A percentile compares a stretch with the other conserved stretches of the same genome.
Conservation (phyloP, 768 basidiomycete species). For the Pholiota microspora region DNA sequence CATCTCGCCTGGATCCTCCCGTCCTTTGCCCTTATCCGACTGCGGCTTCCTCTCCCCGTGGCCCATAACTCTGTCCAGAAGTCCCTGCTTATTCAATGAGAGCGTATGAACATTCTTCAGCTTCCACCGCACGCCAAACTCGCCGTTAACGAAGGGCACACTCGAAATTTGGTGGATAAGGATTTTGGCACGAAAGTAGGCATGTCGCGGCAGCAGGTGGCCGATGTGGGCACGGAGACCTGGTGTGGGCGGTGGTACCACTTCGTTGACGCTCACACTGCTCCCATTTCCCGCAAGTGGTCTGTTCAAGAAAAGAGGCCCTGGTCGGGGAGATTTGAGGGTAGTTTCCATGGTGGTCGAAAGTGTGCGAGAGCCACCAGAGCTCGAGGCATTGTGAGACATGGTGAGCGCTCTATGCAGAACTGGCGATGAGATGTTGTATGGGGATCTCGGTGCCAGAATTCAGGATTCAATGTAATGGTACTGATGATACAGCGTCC, state of each 20-base stretch:
- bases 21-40: constrained; percentile 25
- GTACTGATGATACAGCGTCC: not conserved
- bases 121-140: constrained; percentile 72
- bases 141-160: constrained; percentile 69
- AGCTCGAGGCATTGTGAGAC: not conserved
- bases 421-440: not conserved
- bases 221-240: constrained; percentile 58
- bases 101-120: constrained; percentile 52
- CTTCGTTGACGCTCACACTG: constrained; percentile 22
- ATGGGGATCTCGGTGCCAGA: not conserved
- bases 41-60: constrained; percentile 18
- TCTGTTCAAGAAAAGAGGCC: constrained; percentile 16
- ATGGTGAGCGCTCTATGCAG: not conserved
- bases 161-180: constrained; percentile 66
- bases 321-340: constrained; percentile 5
- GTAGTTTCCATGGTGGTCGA: not conserved
- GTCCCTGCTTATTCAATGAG: constrained; percentile 35
- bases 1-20: constrained; percentile 13
- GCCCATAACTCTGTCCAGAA: constrained; percentile 32
- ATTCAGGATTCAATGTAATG: not conserved
- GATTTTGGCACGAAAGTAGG: constrained; percentile 61
- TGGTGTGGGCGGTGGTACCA: constrained; percentile 8
- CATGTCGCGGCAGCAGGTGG: constrained; percentile 62
- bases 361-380: not conserved
- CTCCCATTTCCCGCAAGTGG: constrained; percentile 18